Evolutionary conservation across 2,329 filamentous ascomycete genomes (phyloP), one percentile per base, ranked within the genome.

Genomic region (Venturia asperata): DNA sequence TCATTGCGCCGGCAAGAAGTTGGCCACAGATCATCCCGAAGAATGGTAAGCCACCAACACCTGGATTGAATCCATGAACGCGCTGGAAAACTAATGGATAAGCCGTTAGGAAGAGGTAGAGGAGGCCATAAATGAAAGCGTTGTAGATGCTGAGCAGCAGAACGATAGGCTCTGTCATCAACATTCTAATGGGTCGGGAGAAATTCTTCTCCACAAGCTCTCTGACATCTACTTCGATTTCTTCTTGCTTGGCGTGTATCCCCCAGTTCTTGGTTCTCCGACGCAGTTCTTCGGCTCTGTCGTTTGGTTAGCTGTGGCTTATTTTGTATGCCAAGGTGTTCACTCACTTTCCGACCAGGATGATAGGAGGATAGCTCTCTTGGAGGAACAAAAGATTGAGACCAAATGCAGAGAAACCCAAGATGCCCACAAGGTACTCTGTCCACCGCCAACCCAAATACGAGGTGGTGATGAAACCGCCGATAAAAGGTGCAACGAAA

Each of bases 41-140:
- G 74, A 92, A 96, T 5, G 91, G 86, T 5, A 96, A 81, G 1
- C 91, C 92, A 4, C 86, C 83, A 21, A 90, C 76, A 65, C 92
- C 92, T 1, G 81, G 71, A 42, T 78, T 84, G 78, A 93, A 88
- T 69, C 83, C 82, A 74, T 96, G 88, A 5, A 92, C 81, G 1
- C 76, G 74, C 67, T 87, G 80, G 77, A 94, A 96, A 61, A 95
- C 88, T 56, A 94, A 83, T 0, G 89, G 87, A 70, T 95, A 95
- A 0, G 91, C 89, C 0, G 90, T 92, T 63, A 96, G 81, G 79
- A 94, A 94, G 34, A 93, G 86, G 72, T 94, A 96, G 0, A 96
- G 83, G 0, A 94, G 80, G 6, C 82, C 88, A 70, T 74, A 76
- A 41, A 76, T 74, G 63, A 77, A 77, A 49, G 71, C 70, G 75